phyloP scores from a whole-genome alignment of 306 rosid genomes.

The Ziziphus jujuba region DNA sequence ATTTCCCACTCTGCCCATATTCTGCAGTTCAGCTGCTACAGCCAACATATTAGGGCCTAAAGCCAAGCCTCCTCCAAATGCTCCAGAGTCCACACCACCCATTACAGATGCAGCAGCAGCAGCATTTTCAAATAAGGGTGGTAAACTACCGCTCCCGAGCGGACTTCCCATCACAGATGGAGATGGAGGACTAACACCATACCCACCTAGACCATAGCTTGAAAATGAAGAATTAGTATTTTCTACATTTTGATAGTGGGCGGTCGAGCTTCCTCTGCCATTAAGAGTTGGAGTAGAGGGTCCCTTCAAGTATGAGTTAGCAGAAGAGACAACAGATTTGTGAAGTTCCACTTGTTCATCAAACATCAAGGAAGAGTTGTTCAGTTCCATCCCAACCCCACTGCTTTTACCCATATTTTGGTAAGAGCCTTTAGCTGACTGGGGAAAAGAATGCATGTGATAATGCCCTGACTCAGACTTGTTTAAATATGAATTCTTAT shows the following conservation, averaged over 20 bases:
- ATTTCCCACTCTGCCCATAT: constrained; percentile 62
- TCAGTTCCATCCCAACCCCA: constrained; percentile 49
- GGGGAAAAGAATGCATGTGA: constrained; percentile 44
- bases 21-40: constrained; percentile 56
- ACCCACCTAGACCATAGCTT: constrained; percentile 67
- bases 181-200: constrained; percentile 63
- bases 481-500: constrained; percentile 56
- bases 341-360: constrained; percentile 54
- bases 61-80: constrained; percentile 63
- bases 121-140: constrained; percentile 76
- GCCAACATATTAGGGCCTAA: constrained; percentile 58
- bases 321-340: constrained; percentile 46
- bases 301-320: constrained; percentile 59
- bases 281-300: constrained; percentile 48
- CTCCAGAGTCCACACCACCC: constrained; percentile 78
- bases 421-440: constrained; percentile 44
- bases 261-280: constrained; percentile 50
- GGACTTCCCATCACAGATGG: constrained; percentile 72
- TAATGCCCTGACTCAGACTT: constrained; percentile 67
- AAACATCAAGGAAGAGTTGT: constrained; percentile 34
- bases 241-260: constrained; percentile 67
- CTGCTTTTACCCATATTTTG: constrained; percentile 43
- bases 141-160: constrained; percentile 68
- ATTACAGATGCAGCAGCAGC: constrained; percentile 86
- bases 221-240: constrained; percentile 51